Evolutionary conservation across 1,139 yeast genomes (phyloP).

Genomic region (Kodamaea sp.): DNA sequence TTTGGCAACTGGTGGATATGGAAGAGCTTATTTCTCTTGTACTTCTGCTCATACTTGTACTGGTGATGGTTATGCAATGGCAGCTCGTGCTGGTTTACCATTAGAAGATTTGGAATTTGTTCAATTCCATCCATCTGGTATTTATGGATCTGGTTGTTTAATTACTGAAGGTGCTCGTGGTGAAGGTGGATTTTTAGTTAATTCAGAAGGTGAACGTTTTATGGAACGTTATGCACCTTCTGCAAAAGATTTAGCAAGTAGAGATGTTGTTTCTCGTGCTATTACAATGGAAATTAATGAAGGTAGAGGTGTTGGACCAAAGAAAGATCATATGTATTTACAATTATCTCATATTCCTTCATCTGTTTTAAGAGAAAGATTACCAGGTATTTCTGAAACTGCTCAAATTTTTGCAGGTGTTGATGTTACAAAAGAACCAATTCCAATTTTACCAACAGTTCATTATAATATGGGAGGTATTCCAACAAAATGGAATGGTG

Average conservation of each 20-base stretch:
- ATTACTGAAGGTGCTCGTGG: slow-evolving; percentile 99
- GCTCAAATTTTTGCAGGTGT: slow-evolving; percentile 98
- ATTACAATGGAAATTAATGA: slow-evolving; percentile 96
- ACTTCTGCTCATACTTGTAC: slow-evolving; percentile 99
- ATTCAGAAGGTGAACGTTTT: slow-evolving; percentile 96
- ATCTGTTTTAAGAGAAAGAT: slow-evolving; percentile 82
- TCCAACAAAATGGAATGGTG: slow-evolving; percentile 96
- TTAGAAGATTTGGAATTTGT: slow-evolving; percentile 94
- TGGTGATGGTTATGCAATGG: slow-evolving; percentile 98
- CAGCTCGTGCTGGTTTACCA: slow-evolving; percentile 93
- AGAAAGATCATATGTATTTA: slow-evolving; percentile 87
- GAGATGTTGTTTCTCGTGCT: slow-evolving; percentile 97
- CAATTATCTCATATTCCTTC: slow-evolving; percentile 94
- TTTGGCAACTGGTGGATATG: slow-evolving; percentile 97
- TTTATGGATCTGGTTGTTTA: slow-evolving; percentile 95
- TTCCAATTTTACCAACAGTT: slow-evolving; percentile 95
- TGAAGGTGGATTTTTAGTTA: slow-evolving; percentile 95
- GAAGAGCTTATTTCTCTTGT: slow-evolving; percentile 96
- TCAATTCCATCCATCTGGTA: slow-evolving; percentile 98
- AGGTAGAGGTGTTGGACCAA: slow-evolving; percentile 97
- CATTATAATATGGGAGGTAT: slow-evolving; percentile 99
- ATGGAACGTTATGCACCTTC: slow-evolving; percentile 99
- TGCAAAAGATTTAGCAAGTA: slow-evolving; percentile 94
- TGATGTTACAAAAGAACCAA: slow-evolving; percentile 97
- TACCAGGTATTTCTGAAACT: slow-evolving; percentile 98